phyloP scores from a whole-genome alignment of 208 protist genomes.

The Entamoeba invadens region DNA sequence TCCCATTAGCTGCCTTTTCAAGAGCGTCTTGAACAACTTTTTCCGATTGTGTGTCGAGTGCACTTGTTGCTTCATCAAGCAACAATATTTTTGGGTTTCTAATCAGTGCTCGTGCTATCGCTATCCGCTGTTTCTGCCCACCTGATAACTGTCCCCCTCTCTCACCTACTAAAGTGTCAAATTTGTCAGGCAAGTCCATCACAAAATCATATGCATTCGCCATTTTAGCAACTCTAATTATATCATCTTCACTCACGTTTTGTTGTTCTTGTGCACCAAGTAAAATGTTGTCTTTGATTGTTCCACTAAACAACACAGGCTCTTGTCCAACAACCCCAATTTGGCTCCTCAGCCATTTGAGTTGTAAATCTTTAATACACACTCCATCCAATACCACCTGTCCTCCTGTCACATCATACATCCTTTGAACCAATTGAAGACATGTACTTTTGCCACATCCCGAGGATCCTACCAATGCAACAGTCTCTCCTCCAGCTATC shows the following conservation, averaged over 20 bases:
- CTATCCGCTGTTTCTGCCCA: slow-evolving; percentile 73
- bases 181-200: slow-evolving; percentile 38
- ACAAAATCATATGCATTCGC: background rate
- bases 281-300: slow-evolving; percentile 73
- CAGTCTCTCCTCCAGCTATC: slow-evolving; percentile 43
- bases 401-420: slow-evolving; percentile 68
- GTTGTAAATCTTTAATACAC: slow-evolving; percentile 53
- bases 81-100: slow-evolving; percentile 61
- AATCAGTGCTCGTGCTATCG: slow-evolving; percentile 65
- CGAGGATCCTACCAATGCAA: slow-evolving; percentile 70
- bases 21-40: slow-evolving; percentile 61
- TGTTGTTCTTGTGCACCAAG: background rate
- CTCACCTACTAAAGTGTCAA: background rate
- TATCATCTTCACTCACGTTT: background rate
- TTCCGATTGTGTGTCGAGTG: slow-evolving; percentile 65
- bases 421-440: slow-evolving; percentile 66
- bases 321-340: slow-evolving; percentile 75
- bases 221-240: background rate
- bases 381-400: slow-evolving; percentile 67
- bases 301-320: slow-evolving; percentile 76
- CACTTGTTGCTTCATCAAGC: slow-evolving; percentile 71
- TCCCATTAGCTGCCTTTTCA: slow-evolving; percentile 51
- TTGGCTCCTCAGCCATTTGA: slow-evolving; percentile 19
- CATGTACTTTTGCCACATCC: slow-evolving; percentile 74
- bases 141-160: slow-evolving; percentile 49